Evolutionary conservation across 2,329 filamentous ascomycete genomes (phyloP), one percentile per base, ranked within the genome.

Genomic region (Microcyclospora tardicrescens): DNA sequence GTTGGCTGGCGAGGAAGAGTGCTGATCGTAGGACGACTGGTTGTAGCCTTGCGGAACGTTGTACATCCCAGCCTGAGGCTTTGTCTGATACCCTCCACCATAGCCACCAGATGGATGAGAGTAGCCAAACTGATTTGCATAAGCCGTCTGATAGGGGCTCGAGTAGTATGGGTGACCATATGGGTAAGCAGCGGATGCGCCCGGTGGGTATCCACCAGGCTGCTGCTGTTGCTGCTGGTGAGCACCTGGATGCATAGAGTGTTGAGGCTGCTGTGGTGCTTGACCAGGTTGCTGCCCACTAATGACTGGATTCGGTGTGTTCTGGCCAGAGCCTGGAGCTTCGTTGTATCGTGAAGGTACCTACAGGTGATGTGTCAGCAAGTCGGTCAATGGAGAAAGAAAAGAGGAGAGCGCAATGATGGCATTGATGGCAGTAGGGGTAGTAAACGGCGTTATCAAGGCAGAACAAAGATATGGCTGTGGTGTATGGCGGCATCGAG

Each of bases 241-340:
- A 27, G 41, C 44, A 15, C 60, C 62, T 31, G 60, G 60, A 37
- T 54, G 52, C 43, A 48, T 48, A 16, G 47, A 43, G 32, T 54
- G 54, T 37, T 52, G 49, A 38, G 54, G 51, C 43, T 62, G 60
- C 35, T 71, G 71, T 6, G 47, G 46, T 13, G 43, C 41, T 15
- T n/a, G 30, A 14, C 64, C 65, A 39, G 64, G 62, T 46, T 74
- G 72, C 42, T 72, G 71, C 37, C 62, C 66, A 42, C 71, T 70
- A 43, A 75, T 61, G 31, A 79, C 71, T 19, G 87, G 86, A 65
- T 93, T 91, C 28, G 89, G 87, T 2, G 87, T 95, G 53, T 81
- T 89, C 60, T 91, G 81, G 33, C 86, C 89, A 58, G 85, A 94
- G 66, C 81, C 85, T 54, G 86, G 83, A 44, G 75, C 73, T 39